These are phyloP conservation scores for Zygosaccharomyces siamensis DNA, from an alignment of 805 yeast genomes.

Conservation along the genomic window DNA sequence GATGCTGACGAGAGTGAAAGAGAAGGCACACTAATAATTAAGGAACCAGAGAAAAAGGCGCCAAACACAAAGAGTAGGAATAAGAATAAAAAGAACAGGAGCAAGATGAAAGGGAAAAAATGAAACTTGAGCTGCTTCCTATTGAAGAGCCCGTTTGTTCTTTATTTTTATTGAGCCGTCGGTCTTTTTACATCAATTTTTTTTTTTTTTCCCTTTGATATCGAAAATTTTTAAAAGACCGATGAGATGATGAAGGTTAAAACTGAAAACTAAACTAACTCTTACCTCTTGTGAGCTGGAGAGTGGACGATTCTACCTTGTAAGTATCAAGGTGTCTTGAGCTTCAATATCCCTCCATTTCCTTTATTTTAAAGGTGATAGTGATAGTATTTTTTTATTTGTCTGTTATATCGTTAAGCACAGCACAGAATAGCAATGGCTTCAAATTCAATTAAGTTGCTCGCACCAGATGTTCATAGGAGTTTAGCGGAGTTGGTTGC, in stretches of 20 bases:
- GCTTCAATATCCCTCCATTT: neutral
- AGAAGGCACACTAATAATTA: slow-evolving; percentile 61
- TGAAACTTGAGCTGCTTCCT: neutral
- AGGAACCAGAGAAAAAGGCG: slow-evolving; percentile 11
- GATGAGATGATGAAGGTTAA: neutral
- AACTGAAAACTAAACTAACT: neutral
- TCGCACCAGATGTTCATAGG: slow-evolving; percentile 65
- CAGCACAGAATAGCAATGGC: slow-evolving; percentile 44
- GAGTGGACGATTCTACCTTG: neutral
- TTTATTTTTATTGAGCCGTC: neutral
- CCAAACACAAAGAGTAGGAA: slow-evolving; percentile 1
- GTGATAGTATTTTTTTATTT: neutral
- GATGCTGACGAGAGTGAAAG: slow-evolving; percentile 66
- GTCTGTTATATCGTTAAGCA: neutral
- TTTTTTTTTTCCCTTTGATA: slow-evolving; percentile 1
- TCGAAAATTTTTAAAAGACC: slow-evolving; percentile 6
- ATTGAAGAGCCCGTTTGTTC: neutral
- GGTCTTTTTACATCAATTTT: neutral
- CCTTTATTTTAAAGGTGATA: neutral
- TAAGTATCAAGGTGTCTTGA: neutral
- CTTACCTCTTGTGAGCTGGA: neutral
- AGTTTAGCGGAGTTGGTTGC: slow-evolving; percentile 68
- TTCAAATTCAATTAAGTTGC: slow-evolving; percentile 61
- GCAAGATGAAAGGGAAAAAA: slow-evolving; percentile 10
- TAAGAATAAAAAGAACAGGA: slow-evolving; percentile 18